phyloP scores from a whole-genome alignment of 805 yeast species.

The Kuraishia cidri region DNA sequence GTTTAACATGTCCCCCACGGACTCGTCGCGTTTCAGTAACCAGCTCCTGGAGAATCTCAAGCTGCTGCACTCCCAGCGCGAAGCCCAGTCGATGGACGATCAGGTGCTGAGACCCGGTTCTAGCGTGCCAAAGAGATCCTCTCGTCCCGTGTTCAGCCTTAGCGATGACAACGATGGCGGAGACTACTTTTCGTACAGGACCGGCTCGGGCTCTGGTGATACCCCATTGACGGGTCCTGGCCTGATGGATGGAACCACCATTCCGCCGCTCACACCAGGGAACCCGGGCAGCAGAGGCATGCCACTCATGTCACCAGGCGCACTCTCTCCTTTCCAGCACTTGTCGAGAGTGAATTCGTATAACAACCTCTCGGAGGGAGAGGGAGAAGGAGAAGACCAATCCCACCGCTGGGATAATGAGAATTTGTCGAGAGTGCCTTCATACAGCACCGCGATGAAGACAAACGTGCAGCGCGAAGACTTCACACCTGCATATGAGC shows the following conservation, averaged over 20 bases:
- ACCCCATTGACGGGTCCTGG: background rate
- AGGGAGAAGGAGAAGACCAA: background rate
- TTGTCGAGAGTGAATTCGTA: slow-evolving; percentile 53
- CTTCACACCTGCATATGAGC: slow-evolving; percentile 67
- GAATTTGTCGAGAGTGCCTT: slow-evolving; percentile 65
- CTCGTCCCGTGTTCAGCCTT: slow-evolving; percentile 13
- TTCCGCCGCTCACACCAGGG: background rate
- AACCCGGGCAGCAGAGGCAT: slow-evolving; percentile 1
- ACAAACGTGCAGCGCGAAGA: slow-evolving; percentile 37
- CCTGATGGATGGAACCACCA: background rate
- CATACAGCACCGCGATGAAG: slow-evolving; percentile 73
- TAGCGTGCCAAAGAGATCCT: background rate
- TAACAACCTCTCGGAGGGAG: slow-evolving; percentile 11
- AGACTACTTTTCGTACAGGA: slow-evolving; percentile 24
- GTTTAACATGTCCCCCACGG: slow-evolving; percentile 13
- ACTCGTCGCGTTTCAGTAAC: slow-evolving; percentile 12
- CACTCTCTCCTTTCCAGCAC: slow-evolving; percentile 45
- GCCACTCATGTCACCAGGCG: slow-evolving; percentile 25
- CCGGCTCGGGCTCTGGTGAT: background rate
- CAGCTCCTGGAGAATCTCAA: slow-evolving; percentile 43
- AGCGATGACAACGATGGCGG: too few species aligned
- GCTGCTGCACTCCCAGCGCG: slow-evolving; percentile 39
- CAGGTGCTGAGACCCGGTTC: slow-evolving; percentile 7
- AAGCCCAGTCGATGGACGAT: slow-evolving; percentile 17
- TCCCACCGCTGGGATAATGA: slow-evolving; percentile 28